Evolutionary conservation across 371 early-diverging fungal species (phyloP).

Genomic region (Choanephora cucurbitarum): DNA sequence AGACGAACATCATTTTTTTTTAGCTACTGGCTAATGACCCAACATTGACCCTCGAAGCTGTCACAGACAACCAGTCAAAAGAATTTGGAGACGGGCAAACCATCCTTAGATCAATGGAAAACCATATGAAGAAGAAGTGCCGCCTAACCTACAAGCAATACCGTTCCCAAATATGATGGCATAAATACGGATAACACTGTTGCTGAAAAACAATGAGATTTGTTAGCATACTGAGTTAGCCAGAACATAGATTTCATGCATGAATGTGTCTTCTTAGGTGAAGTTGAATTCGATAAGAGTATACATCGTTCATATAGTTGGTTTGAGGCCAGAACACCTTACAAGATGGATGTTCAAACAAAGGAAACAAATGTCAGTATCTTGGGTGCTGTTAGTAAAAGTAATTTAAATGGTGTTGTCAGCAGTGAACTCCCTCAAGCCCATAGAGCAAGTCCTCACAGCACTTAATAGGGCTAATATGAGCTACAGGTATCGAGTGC

Average conservation of each 20-base stretch:
- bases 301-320: conserved; percentile 19
- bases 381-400: conserved; percentile 12
- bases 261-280: conserved; percentile 22
- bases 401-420: conserved; percentile 14
- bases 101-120: conserved; percentile 22
- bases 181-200: conserved; percentile 19
- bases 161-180: conserved; percentile 20
- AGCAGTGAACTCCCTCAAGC: conserved; percentile 10
- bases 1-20: conserved; percentile 22
- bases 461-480: conserved; percentile 6
- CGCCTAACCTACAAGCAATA: conserved; percentile 24
- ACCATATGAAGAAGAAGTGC: conserved; percentile 22
- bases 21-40: conserved; percentile 20
- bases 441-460: conserved; percentile 14
- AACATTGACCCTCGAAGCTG: conserved; percentile 19
- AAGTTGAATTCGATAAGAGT: conserved; percentile 19
- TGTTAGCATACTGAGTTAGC: conserved; percentile 20
- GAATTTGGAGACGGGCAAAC: conserved; percentile 22
- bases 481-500: conserved; percentile 6
- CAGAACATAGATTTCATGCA: conserved; percentile 26
- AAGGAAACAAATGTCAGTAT: conserved; percentile 18
- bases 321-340: conserved; percentile 21
- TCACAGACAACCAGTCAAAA: conserved; percentile 21
- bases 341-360: conserved; percentile 15
- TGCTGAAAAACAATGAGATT: conserved; percentile 25